A percentile compares a stretch with the other conserved stretches of the same genome.
Conservation (phyloP, 2,329 filamentous ascomycete genomes). For the Arthrobotrys sinensis region DNA sequence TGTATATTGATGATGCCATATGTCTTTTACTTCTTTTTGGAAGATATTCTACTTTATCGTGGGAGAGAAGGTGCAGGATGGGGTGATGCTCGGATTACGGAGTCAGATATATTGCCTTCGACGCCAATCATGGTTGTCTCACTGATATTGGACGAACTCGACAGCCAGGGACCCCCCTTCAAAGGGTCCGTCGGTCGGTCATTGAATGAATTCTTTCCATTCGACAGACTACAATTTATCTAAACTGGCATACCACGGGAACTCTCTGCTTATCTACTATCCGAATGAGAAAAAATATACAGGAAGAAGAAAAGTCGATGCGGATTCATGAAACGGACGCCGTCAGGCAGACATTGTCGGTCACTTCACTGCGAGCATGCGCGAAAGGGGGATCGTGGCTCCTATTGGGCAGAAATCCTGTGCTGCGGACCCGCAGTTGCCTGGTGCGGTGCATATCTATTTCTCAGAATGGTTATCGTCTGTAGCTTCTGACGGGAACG, state of each 20-base stretch:
- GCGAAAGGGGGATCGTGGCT: conserved; percentile 45
- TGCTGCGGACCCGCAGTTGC: conserved; percentile 45
- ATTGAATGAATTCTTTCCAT: conserved; percentile 17
- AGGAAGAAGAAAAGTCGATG: neutral
- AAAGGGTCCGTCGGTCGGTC: conserved; percentile 9
- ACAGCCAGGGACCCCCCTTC: conserved; percentile 20
- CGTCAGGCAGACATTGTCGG: conserved; percentile 47
- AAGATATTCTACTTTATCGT: neutral
- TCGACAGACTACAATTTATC: conserved; percentile 7
- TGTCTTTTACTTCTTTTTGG: conserved; percentile 13
- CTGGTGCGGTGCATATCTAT: conserved; percentile 31
- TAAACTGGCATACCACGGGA: conserved; percentile 6
- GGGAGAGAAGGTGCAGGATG: conserved; percentile 9
- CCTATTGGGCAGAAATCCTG: conserved; percentile 33
- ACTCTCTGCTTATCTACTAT: conserved; percentile 9
- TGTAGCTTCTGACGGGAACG: conserved; percentile 34
- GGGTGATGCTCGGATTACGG: conserved; percentile 23
- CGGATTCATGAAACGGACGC: conserved; percentile 28
- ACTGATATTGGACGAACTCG: conserved; percentile 19
- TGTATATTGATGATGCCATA: conserved; percentile 2
- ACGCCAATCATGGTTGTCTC: conserved; percentile 23
- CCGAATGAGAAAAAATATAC: conserved; percentile 1
- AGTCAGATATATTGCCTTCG: conserved; percentile 26
- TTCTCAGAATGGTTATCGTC: conserved; percentile 9
- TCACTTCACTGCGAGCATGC: conserved; percentile 21